Percentiles rank a stretch among this genome's conserved stretches.
phyloP scores from a whole-genome alignment of 75 land plant species.

The Selaginella tamariscina region DNA sequence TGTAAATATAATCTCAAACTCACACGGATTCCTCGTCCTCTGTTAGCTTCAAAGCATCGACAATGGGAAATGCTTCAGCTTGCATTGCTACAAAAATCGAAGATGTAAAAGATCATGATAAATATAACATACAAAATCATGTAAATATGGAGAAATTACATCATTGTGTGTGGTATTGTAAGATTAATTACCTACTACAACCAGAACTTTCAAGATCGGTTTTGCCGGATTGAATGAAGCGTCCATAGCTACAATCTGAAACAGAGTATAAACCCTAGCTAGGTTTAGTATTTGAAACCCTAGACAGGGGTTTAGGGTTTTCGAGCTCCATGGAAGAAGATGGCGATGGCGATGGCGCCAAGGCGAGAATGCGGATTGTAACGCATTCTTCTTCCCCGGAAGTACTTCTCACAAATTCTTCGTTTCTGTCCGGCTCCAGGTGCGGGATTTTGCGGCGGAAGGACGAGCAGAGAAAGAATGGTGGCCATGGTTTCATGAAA shows the following conservation, averaged over 20 bases:
- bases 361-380: no score
- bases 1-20: no score
- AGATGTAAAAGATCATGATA: neutral
- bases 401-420: neutral
- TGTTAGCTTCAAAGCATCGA: neutral
- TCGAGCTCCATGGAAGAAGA: neutral
- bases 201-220: neutral
- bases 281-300: slow-evolving; percentile 3
- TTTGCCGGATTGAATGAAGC: neutral
- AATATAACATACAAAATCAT: no score
- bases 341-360: slow-evolving; percentile 4
- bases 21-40: neutral
- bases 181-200: neutral
- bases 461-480: neutral
- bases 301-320: neutral
- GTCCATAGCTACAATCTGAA: no score
- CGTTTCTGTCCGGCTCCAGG: neutral
- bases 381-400: neutral
- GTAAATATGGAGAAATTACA: no score
- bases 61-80: neutral
- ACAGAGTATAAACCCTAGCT: no score
- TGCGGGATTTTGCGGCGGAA: no score
- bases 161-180: no score
- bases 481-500: neutral
- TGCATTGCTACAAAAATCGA: neutral